A percentile compares a stretch with the other conserved stretches of the same genome.
These are phyloP conservation scores for Microsporum audouinii DNA, from an alignment of 2,329 filamentous ascomycete species.

Conservation along the genomic window DNA sequence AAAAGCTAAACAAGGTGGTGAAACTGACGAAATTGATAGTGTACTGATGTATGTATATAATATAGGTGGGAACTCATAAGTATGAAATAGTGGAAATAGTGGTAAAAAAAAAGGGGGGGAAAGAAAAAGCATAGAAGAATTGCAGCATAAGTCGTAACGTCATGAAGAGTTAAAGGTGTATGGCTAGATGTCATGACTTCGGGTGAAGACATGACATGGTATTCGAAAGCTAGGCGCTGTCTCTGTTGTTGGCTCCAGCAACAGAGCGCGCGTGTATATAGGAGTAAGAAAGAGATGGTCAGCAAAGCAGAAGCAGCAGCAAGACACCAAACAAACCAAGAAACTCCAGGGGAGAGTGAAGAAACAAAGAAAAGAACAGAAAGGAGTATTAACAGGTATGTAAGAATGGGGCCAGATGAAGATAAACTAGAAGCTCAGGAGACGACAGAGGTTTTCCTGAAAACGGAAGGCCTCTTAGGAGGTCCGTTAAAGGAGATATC, in stretches of 20 bases:
- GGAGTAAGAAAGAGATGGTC: neutral
- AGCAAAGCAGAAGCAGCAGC: neutral
- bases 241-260: neutral
- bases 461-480: neutral
- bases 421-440: neutral
- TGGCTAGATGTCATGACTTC: neutral
- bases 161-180: neutral
- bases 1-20: neutral
- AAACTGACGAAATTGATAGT: neutral
- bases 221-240: neutral
- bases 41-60: neutral
- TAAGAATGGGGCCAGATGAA: neutral
- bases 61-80: neutral
- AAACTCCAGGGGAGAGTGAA: neutral
- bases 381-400: neutral
- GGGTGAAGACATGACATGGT: neutral
- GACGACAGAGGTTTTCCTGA: neutral
- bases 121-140: neutral
- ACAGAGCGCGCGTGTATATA: neutral
- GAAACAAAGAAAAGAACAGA: neutral
- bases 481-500: neutral
- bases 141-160: slow-evolving; percentile 1
- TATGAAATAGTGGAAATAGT: neutral
- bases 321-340: neutral
- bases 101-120: neutral